Evolutionary conservation across 331 rosid species (phyloP), one percentile per base, ranked within the genome.

Genomic region (Telfairia occidentalis): DNA sequence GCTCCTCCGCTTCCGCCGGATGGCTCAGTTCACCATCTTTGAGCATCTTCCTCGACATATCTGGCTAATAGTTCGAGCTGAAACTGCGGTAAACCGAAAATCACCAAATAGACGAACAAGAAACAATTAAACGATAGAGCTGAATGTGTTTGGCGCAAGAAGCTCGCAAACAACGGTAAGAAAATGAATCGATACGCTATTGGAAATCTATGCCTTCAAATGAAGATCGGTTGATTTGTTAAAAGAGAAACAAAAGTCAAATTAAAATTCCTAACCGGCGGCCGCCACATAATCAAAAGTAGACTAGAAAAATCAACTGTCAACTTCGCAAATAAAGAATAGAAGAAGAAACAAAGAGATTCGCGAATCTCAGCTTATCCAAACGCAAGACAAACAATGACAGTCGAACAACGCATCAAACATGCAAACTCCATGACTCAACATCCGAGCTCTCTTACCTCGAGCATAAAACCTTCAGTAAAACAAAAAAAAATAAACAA

Each of bases 31-130:
- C 96, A 24, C 88, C 96, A 54, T 88, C 92, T 75, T 70, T 79
- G 48, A 91, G 91, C 96, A 94, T 90, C 92, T 91, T 94, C 66
- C 97, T 85, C 55, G 91, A 77, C 91, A 87, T 85, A 35, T 28
- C 46, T 60, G 55, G 38, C 26, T 70, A 78, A 35, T 46, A 70
- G 29, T 49, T 35, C 50, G 42, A 83, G 38, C 75, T 57, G 58
- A 78, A 50, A 49, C 73, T 48, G 73, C 28, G 28, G 7, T 9
- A 18, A 48, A 71, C 59, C 29, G 28, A 48, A 71, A 49, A 30
- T 71, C 75, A 49, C 76, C 11, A 30, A 29, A 67, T 42, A 42
- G 54, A 67, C 37, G 21, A 67, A 23, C 34, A 38, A 46, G 10
- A 71, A 48, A 28, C 59, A 29, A 71, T 43, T 24, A 71, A 46